Conservation (phyloP, 2,329 filamentous ascomycete species). For the Chaetothyriales sp. region DNA sequence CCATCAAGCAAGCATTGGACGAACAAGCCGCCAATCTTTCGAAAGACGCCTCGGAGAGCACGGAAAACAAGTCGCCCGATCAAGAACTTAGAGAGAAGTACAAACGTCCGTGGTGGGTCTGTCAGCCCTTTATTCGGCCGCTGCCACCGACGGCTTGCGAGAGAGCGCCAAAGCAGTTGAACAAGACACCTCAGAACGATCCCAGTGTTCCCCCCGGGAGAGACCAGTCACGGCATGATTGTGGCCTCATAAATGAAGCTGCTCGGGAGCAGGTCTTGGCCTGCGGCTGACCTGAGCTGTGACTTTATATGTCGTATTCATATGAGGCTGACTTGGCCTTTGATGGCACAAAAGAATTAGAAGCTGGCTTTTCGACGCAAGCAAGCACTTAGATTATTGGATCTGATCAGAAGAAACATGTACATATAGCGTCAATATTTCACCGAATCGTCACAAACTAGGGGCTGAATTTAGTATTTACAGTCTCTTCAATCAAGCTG, state of each 20-base stretch:
- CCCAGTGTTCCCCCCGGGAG: neutral
- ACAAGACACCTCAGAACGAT: constrained; percentile 37
- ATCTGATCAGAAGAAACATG: neutral
- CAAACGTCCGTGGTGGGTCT: constrained; percentile 76
- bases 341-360: too few relatives aligned
- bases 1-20: constrained; percentile 38
- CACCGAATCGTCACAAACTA: neutral
- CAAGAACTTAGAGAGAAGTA: constrained; percentile 42
- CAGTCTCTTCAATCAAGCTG: too few relatives aligned
- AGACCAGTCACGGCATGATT: neutral
- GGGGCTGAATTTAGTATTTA: too few relatives aligned
- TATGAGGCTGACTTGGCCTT: too few relatives aligned
- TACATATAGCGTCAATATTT: neutral
- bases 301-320: too few relatives aligned
- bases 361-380: too few relatives aligned
- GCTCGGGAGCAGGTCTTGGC: constrained; percentile 21
- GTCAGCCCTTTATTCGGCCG: constrained; percentile 72
- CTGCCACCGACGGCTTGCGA: constrained; percentile 75
- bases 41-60: constrained; percentile 15
- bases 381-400: neutral
- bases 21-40: constrained; percentile 4
- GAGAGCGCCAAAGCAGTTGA: constrained; percentile 59
- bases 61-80: constrained; percentile 38
- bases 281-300: neutral
- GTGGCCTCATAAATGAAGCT: constrained; percentile 25